A percentile compares a stretch with the other conserved stretches of the same genome.
phyloP scores from a whole-genome alignment of 306 rosid genomes.

The Urtica urens region DNA sequence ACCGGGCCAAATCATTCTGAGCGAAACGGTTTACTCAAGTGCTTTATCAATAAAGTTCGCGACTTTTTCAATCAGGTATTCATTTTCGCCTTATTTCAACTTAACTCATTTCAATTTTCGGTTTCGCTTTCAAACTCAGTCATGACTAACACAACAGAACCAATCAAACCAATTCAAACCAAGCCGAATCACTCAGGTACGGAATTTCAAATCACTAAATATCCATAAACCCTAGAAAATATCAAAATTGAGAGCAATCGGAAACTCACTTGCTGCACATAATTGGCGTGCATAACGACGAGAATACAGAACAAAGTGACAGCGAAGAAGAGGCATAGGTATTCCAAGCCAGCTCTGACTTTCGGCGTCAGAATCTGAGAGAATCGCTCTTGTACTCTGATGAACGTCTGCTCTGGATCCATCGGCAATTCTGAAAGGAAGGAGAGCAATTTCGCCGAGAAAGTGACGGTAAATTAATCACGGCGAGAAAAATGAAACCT shows the following conservation, averaged over 20 bases:
- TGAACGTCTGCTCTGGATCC: slow-evolving; percentile 98
- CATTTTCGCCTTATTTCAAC: no score
- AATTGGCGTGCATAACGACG: slow-evolving; percentile 99
- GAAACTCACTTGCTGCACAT: slow-evolving; percentile 77
- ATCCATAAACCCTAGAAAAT: slow-evolving; percentile 21
- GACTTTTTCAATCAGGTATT: no score
- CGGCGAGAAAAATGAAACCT: neutral
- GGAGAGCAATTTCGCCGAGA: neutral
- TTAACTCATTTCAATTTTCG: neutral
- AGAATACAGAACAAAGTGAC: slow-evolving; percentile 84
- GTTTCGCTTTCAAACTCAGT: neutral
- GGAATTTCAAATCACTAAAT: neutral
- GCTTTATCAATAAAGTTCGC: no score
- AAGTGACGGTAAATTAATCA: neutral
- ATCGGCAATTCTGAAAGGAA: slow-evolving; percentile 16
- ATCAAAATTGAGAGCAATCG: neutral
- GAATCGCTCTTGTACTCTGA: slow-evolving; percentile 89
- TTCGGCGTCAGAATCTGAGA: slow-evolving; percentile 86
- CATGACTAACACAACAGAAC: neutral
- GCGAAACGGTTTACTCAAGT: no score
- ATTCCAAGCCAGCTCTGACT: slow-evolving; percentile 81
- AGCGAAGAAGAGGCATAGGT: slow-evolving; percentile 61
- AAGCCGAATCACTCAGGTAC: neutral
- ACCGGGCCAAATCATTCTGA: no score
- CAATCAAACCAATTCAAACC: neutral